Conservation (phyloP, 2,329 filamentous ascomycete species). For the Rachicladosporium sp. region DNA sequence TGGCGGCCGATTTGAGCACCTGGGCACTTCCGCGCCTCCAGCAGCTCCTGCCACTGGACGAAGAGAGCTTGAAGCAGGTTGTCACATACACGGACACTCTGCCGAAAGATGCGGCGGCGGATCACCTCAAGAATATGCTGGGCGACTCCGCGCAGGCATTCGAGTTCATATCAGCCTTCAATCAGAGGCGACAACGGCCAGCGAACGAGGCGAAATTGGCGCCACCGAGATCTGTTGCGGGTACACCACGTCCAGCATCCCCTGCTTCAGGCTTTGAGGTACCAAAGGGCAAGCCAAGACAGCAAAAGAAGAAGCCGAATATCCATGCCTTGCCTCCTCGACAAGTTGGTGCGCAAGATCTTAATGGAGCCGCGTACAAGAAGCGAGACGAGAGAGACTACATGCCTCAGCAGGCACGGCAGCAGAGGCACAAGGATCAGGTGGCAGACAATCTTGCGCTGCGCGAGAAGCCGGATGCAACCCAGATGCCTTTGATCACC, state of each 20-base stretch:
- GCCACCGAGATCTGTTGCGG: constrained; percentile 3
- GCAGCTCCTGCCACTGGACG: constrained; percentile 69
- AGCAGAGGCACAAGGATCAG: constrained; percentile 23
- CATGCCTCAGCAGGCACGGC: constrained; percentile 41
- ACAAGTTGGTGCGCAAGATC: constrained; percentile 46
- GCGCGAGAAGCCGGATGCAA: constrained; percentile 38
- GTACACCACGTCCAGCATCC: constrained; percentile 11
- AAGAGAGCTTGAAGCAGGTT: constrained; percentile 72
- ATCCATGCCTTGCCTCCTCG: constrained; percentile 27
- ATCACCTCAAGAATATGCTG: constrained; percentile 77
- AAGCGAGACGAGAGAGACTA: constrained; percentile 69
- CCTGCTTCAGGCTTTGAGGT: constrained; percentile 10
- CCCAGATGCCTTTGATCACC: constrained; percentile 30
- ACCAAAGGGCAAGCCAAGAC: constrained; percentile 16
- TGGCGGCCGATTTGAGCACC: constrained; percentile 15
- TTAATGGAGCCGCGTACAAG: constrained; percentile 57
- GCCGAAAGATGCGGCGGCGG: constrained; percentile 62
- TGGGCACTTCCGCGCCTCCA: constrained; percentile 63
- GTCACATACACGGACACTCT: constrained; percentile 70
- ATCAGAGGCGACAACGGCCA: constrained; percentile 44
- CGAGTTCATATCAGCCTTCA: constrained; percentile 64
- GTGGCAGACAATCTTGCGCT: constrained; percentile 35
- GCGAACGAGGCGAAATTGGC: constrained; percentile 10
- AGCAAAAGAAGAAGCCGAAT: constrained; percentile 31
- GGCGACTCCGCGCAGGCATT: constrained; percentile 68